Evolutionary conservation across 2,329 filamentous ascomycete genomes (phyloP).

Genomic region (Ciborinia camelliae): DNA sequence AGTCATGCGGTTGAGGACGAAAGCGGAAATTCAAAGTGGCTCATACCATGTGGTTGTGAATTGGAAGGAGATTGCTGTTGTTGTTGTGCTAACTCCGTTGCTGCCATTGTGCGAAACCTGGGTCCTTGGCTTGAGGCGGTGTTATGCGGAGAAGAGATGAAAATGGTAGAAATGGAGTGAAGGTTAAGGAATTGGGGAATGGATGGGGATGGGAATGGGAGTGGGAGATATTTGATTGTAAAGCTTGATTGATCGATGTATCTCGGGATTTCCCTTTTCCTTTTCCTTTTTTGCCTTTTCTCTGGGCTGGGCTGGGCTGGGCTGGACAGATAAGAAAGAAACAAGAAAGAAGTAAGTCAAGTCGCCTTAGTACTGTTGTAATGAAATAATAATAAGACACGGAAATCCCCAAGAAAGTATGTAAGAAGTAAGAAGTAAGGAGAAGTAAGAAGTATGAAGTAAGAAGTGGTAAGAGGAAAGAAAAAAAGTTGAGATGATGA

Average conservation of each 20-base stretch:
- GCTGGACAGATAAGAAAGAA: neutral
- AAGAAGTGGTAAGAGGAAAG: neutral
- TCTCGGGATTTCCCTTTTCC: neutral
- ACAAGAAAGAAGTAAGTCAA: neutral
- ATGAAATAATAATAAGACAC: neutral
- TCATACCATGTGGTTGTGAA: conserved; percentile 40
- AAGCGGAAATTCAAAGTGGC: conserved; percentile 14
- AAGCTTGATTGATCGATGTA: neutral
- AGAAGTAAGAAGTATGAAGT: neutral
- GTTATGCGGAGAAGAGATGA: conserved; percentile 5
- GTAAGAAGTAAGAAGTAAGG: too few relatives aligned
- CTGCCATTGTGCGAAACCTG: conserved; percentile 37
- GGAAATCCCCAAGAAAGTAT: neutral
- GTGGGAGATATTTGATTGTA: neutral
- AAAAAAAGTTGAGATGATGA: neutral
- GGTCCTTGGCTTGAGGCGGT: neutral
- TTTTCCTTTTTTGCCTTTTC: neutral
- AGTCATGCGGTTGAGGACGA: conserved; percentile 6
- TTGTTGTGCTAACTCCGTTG: conserved; percentile 41
- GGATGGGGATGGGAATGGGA: too few relatives aligned
- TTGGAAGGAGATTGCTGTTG: conserved; percentile 30
- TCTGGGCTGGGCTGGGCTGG: neutral
- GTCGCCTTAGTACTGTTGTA: too few relatives aligned
- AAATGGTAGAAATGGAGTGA: neutral
- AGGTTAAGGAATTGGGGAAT: neutral